These are phyloP conservation scores for California macrophylla DNA, from an alignment of 441 rosid species.

Conservation along the genomic window DNA sequence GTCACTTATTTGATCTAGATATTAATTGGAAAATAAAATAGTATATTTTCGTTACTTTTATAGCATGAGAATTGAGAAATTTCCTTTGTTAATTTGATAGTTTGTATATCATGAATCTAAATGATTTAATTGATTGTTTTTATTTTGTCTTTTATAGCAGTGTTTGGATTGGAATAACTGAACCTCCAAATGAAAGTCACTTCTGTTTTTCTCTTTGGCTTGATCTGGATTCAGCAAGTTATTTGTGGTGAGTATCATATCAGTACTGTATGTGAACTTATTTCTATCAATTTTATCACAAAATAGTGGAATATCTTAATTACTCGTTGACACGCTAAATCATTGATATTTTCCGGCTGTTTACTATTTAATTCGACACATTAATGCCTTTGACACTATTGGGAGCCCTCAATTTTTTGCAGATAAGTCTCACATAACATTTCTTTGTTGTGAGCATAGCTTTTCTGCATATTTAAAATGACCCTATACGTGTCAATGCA, in stretches of 20 bases:
- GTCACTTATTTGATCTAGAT: background rate
- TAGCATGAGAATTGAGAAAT: background rate
- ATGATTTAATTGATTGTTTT: slow-evolving; percentile 15
- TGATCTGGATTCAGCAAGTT: slow-evolving; percentile 43
- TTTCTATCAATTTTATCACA: background rate
- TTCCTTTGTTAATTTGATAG: slow-evolving; percentile 5
- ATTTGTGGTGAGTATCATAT: slow-evolving; percentile 46
- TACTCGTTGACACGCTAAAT: background rate
- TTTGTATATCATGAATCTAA: slow-evolving; percentile 1
- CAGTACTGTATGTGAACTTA: background rate
- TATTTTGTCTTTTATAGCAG: slow-evolving; percentile 14
- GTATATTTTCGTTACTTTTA: slow-evolving; percentile 1
- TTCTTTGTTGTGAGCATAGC: background rate
- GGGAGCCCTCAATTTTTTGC: background rate
- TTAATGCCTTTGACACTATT: background rate
- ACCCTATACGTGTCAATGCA: background rate
- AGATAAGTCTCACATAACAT: background rate
- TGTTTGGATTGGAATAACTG: slow-evolving; percentile 35
- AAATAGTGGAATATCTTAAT: background rate
- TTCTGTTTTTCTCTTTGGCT: slow-evolving; percentile 31
- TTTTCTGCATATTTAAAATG: slow-evolving; percentile 1
- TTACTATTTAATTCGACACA: background rate
- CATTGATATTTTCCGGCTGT: background rate
- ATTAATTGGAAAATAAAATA: background rate
- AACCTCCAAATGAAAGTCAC: slow-evolving; percentile 36